phyloP scores from a whole-genome alignment of 2,329 filamentous ascomycete genomes.

The Stagonosporopsis cucurbitacearum region DNA sequence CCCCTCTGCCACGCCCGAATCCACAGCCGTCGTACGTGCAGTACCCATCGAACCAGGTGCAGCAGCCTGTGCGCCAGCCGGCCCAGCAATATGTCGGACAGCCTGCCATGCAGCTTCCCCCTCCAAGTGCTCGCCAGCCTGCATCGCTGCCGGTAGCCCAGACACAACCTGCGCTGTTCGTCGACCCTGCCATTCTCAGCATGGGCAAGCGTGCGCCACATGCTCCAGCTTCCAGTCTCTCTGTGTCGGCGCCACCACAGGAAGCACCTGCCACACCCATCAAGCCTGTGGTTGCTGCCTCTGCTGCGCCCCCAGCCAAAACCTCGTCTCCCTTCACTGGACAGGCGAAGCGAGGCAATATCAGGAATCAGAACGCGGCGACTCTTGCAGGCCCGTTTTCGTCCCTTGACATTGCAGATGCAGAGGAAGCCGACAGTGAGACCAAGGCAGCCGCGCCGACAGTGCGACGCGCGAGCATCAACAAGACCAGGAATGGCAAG shows the following conservation, averaged over 20 bases:
- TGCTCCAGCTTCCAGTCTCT: constrained; percentile 14
- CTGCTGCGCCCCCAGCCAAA: constrained; percentile 44
- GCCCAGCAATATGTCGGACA: constrained; percentile 22
- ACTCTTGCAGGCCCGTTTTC: constrained; percentile 51
- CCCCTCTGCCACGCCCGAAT: constrained; percentile 25
- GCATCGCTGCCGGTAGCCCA: constrained; percentile 31
- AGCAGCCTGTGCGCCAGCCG: constrained; percentile 13
- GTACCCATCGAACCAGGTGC: constrained; percentile 26
- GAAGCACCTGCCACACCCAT: constrained; percentile 54
- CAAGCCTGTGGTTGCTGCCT: constrained; percentile 46
- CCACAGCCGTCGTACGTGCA: constrained; percentile 27
- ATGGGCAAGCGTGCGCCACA: constrained; percentile 54
- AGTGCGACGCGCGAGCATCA: constrained; percentile 46
- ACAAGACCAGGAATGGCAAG: constrained; percentile 51
- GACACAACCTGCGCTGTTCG: constrained; percentile 59
- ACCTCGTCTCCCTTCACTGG: constrained; percentile 50
- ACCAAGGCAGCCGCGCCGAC: constrained; percentile 32
- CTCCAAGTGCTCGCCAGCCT: constrained; percentile 20
- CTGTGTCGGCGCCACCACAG: constrained; percentile 34
- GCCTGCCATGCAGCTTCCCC: constrained; percentile 14
- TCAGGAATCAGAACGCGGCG: constrained; percentile 47
- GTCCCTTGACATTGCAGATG: constrained; percentile 49
- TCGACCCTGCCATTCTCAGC: constrained; percentile 85
- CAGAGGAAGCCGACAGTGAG: constrained; percentile 47
- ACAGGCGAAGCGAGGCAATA: constrained; percentile 35